phyloP scores from a whole-genome alignment of 257 asterid genomes.

The Henckelia pumila region DNA sequence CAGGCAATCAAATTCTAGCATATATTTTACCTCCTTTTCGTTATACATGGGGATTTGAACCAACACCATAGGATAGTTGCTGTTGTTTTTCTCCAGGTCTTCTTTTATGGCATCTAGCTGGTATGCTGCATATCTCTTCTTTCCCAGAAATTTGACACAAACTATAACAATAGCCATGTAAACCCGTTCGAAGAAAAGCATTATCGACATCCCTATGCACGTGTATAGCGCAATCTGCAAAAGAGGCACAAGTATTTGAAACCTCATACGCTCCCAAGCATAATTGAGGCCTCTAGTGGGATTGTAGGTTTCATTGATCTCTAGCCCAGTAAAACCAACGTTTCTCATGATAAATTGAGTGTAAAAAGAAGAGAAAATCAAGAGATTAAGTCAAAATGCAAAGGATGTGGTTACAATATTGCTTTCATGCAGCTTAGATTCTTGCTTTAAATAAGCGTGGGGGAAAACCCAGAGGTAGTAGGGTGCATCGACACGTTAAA shows the following conservation, averaged over 20 bases:
- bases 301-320: conserved; percentile 42
- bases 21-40: conserved; percentile 80
- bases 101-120: conserved; percentile 67
- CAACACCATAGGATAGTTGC: conserved; percentile 59
- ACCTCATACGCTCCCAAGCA: conserved; percentile 63
- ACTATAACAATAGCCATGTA: conserved; percentile 82
- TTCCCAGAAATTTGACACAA: conserved; percentile 56
- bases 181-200: conserved; percentile 78
- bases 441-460: conserved; percentile 44
- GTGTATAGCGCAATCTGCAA: conserved; percentile 49
- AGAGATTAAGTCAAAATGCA: conserved; percentile 27
- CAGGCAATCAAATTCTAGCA: neutral
- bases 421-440: conserved; percentile 24
- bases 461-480: conserved; percentile 19
- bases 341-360: conserved; percentile 56
- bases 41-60: conserved; percentile 92
- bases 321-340: conserved; percentile 34
- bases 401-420: conserved; percentile 29
- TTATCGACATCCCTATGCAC: conserved; percentile 77
- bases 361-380: conserved; percentile 27
- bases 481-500: conserved; percentile 29
- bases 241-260: conserved; percentile 62
- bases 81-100: conserved; percentile 53
- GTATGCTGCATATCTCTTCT: conserved; percentile 75
- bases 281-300: conserved; percentile 42